Evolutionary conservation across 768 basidiomycete genomes (phyloP), one percentile per base, ranked within the genome.

Genomic region (Leccinum subtestaceum): DNA sequence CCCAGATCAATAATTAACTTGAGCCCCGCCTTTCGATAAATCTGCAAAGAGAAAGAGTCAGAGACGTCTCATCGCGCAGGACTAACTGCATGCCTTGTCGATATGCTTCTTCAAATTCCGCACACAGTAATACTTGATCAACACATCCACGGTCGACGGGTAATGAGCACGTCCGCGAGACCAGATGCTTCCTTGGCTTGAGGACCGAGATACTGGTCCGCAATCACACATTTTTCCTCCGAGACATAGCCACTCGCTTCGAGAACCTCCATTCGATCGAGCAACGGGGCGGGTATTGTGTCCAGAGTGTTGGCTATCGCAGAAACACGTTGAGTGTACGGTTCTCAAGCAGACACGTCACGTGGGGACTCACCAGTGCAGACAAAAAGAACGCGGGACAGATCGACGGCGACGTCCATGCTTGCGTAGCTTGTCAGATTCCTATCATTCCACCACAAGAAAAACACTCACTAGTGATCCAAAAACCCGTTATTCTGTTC

Each of bases 41-140:
- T 95, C 94, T 98, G 57, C 23, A 17, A 55, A 60, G 4, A 1
- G 13, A 25, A 25, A 50, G 2, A 15, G 27, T 65, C 51, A 59
- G 55, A 31, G 10, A 19, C n/a, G 2, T 2, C 45, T 25, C 1
- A 15, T 29, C 19, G 6, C 10, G 36, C 12, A 25, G 43, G 9
- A 7, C 3, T n/a, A 47, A 5, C 21, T 38, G 15, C 52, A 2
- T 60, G 93, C 94, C 86, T 98, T 98, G 69, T 99, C 96, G 56
- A 99, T 96, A 67, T 95, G 91, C 76, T 99, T 98, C 86, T 98
- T 98, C 71, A 99, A 69, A 69, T 95, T 94, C 52, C 97, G 80
- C 31, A 99, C 97, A 47, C 97, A 95, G 74, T 98, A 98, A 73
- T 95, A 98, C 71, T 95, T 91, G 77, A 99, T 98, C 54, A 99